phyloP scores from a whole-genome alignment of 129 eudicot species.

The Lactuca saligna region DNA sequence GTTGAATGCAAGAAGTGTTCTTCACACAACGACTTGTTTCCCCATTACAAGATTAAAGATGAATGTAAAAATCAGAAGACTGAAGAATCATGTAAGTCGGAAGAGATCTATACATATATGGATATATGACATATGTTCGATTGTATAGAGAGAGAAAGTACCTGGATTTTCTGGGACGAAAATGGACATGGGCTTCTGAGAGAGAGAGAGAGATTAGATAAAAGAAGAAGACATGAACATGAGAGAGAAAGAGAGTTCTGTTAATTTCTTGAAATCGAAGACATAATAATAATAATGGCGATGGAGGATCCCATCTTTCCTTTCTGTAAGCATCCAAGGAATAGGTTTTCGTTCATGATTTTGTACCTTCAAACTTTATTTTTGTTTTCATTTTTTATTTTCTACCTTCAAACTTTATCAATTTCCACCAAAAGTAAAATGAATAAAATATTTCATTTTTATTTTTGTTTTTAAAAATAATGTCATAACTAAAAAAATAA shows the following conservation, averaged over 20 bases:
- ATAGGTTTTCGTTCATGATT: slow-evolving; percentile 15
- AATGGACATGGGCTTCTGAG: slow-evolving; percentile 35
- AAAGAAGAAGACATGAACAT: slow-evolving; percentile 20
- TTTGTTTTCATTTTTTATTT: not conserved
- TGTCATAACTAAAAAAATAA: not conserved
- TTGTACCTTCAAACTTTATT: slow-evolving; percentile 16
- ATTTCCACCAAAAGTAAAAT: not conserved
- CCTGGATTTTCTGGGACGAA: slow-evolving; percentile 42
- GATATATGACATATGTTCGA: not conserved
- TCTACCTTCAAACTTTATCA: not conserved
- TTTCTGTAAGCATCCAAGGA: slow-evolving; percentile 19
- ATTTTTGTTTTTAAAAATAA: too few species aligned
- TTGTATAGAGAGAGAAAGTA: slow-evolving; percentile 26
- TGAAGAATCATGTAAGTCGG: slow-evolving; percentile 16
- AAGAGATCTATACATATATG: slow-evolving; percentile 12
- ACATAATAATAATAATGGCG: slow-evolving; percentile 38
- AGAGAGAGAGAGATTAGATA: slow-evolving; percentile 7
- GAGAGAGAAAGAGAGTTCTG: slow-evolving; percentile 17
- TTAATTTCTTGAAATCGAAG: slow-evolving; percentile 39
- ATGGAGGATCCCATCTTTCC: slow-evolving; percentile 39
- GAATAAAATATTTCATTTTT: not conserved
- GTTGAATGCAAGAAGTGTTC: slow-evolving; percentile 28
- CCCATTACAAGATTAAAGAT: not conserved
- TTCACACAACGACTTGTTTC: slow-evolving; percentile 14
- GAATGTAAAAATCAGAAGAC: slow-evolving; percentile 9